phyloP scores from a whole-genome alignment of 805 yeast genomes.

The Monosporozyma aerobia region DNA sequence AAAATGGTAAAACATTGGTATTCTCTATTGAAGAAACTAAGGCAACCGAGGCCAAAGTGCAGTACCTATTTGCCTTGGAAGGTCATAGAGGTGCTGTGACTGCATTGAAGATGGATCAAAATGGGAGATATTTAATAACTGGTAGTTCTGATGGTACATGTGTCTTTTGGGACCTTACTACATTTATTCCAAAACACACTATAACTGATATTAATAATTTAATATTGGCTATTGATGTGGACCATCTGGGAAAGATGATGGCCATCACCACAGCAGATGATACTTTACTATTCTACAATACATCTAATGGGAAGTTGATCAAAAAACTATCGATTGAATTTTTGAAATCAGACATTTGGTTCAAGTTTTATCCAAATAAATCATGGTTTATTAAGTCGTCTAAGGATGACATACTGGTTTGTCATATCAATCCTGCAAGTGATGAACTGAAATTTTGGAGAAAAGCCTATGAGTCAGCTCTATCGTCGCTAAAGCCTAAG shows the following conservation, averaged over 20 bases:
- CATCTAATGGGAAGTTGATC: slow-evolving; percentile 7
- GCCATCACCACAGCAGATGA: slow-evolving; percentile 15
- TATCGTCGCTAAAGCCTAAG: neutral
- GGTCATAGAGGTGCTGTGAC: slow-evolving; percentile 47
- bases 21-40: slow-evolving; percentile 12
- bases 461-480: neutral
- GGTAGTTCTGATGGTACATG: slow-evolving; percentile 36
- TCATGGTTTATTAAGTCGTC: slow-evolving; percentile 17
- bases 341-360: slow-evolving; percentile 9
- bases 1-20: slow-evolving; percentile 35
- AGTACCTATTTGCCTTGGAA: slow-evolving; percentile 14
- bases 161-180: slow-evolving; percentile 16
- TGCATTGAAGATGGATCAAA: slow-evolving; percentile 41
- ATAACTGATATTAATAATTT: slow-evolving; percentile 14
- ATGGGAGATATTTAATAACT: slow-evolving; percentile 40
- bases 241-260: slow-evolving; percentile 18
- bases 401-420: slow-evolving; percentile 14
- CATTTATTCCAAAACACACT: slow-evolving; percentile 11
- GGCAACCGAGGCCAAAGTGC: slow-evolving; percentile 1
- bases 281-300: slow-evolving; percentile 13
- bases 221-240: slow-evolving; percentile 16
- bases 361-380: slow-evolving; percentile 21
- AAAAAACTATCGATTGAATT: slow-evolving; percentile 1
- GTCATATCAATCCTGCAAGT: neutral
- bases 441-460: slow-evolving; percentile 15